These are phyloP conservation scores for Hypoxylon sp. DNA, from an alignment of 2,329 filamentous ascomycete species.

Conservation along the genomic window DNA sequence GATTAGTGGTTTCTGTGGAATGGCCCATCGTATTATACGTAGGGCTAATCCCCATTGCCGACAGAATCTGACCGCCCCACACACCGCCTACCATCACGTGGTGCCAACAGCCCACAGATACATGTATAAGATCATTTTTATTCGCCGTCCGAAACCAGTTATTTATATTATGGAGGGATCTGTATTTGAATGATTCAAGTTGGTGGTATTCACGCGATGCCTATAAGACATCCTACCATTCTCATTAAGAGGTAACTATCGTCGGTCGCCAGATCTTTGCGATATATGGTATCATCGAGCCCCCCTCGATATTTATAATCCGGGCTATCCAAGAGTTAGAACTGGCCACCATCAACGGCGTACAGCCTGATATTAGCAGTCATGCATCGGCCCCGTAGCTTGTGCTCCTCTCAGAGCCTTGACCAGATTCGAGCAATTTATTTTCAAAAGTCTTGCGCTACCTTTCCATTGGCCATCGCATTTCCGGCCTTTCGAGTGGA, in stretches of 20 bases:
- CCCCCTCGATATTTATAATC: not conserved
- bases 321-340: not conserved
- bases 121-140: too few species aligned
- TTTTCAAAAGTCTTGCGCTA: slow-evolving; percentile 39
- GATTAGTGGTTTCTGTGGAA: too few species aligned
- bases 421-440: slow-evolving; percentile 44
- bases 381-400: slow-evolving; percentile 4
- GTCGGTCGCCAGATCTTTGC: not conserved
- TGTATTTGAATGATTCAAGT: not conserved
- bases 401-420: slow-evolving; percentile 40
- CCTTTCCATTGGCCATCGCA: slow-evolving; percentile 49
- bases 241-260: not conserved
- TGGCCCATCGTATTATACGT: too few species aligned
- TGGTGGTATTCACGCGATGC: not conserved
- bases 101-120: too few species aligned
- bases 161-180: not conserved
- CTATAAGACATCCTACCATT: not conserved
- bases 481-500: slow-evolving; percentile 31
- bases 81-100: too few species aligned
- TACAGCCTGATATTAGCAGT: slow-evolving; percentile 1
- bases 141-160: not conserved
- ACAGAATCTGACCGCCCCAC: too few species aligned
- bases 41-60: too few species aligned
- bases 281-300: not conserved
- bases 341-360: not conserved